These are phyloP conservation scores for Anethum foeniculum DNA, from an alignment of 140 eudicot genomes.

Conservation along the genomic window DNA sequence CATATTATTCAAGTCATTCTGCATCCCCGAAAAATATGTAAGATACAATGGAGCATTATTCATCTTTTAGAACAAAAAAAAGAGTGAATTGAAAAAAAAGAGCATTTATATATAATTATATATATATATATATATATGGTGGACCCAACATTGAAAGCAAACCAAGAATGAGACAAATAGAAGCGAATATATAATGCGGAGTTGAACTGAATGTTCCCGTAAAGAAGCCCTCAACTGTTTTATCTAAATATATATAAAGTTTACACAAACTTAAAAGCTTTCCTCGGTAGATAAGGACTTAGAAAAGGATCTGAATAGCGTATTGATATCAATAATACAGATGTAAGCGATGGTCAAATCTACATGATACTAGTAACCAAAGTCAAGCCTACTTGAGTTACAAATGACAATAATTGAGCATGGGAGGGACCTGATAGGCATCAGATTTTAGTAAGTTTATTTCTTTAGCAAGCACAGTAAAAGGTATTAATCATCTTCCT, in stretches of 20 bases:
- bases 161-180: not conserved
- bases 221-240: not conserved
- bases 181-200: not conserved
- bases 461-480: not conserved
- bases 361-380: not conserved
- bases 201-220: not conserved
- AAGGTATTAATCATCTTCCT: not conserved
- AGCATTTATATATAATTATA: too few species aligned
- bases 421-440: not conserved
- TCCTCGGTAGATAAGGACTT: not conserved
- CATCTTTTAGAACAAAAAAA: not conserved
- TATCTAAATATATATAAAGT: not conserved
- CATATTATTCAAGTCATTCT: constrained; percentile 86
- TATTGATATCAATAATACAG: not conserved
- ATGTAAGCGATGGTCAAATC: not conserved
- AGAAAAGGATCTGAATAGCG: not conserved
- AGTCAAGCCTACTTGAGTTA: not conserved
- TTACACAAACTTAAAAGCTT: not conserved
- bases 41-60: not conserved
- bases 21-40: constrained; percentile 16
- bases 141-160: not conserved
- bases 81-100: too few species aligned
- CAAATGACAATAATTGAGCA: not conserved
- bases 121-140: not conserved
- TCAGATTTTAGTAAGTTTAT: not conserved